Conservation (phyloP, 257 asterid genomes). For the Echium plantagineum region DNA sequence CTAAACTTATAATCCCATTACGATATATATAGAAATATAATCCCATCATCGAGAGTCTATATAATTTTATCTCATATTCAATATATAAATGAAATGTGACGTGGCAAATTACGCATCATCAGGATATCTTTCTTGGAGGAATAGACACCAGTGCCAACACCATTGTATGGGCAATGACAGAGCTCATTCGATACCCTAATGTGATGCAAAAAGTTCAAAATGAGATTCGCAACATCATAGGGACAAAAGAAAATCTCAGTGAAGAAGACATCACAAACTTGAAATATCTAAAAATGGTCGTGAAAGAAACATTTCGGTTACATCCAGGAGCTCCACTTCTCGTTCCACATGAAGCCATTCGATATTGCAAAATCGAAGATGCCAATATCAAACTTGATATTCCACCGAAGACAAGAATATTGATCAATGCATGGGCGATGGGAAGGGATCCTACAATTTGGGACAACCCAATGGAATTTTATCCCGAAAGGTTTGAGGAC, state of each 20-base stretch:
- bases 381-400: neutral
- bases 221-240: neutral
- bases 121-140: neutral
- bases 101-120: neutral
- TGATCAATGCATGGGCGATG: slow-evolving; percentile 1
- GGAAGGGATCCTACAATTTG: neutral
- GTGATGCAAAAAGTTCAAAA: slow-evolving; percentile 3
- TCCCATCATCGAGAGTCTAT: no score
- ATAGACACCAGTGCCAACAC: neutral
- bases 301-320: neutral
- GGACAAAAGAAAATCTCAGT: neutral
- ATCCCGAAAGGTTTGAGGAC: neutral
- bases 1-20: no score
- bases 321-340: neutral
- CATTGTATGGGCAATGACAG: slow-evolving; percentile 4
- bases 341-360: neutral
- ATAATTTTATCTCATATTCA: no score
- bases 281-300: neutral
- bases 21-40: no score
- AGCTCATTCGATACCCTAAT: neutral
- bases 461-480: neutral
- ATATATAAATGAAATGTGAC: no score
- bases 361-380: neutral
- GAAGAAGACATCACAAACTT: neutral
- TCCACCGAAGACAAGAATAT: neutral